A percentile compares a stretch with the other conserved stretches of the same genome.
Evolutionary conservation across 345 rosid species (phyloP).

Genomic region (Rhizophora apiculata): DNA sequence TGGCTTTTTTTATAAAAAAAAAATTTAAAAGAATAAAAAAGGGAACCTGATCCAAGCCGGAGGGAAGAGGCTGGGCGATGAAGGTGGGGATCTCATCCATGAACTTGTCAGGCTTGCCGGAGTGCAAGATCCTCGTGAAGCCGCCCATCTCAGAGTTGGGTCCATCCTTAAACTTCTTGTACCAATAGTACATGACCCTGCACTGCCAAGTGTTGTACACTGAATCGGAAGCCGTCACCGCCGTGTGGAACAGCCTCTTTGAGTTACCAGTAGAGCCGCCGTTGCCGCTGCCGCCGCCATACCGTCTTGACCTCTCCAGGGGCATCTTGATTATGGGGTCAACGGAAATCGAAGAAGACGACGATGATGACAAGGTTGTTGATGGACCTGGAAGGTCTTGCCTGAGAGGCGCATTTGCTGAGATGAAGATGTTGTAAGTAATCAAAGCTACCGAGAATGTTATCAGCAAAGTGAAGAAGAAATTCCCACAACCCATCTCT

Average conservation of each 20-base stretch:
- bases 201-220: conserved; percentile 99
- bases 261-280: conserved; percentile 2
- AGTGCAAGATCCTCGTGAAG: conserved; percentile 91
- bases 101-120: conserved; percentile 73
- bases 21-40: no score
- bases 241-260: conserved; percentile 87
- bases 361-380: background rate
- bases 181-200: conserved; percentile 97
- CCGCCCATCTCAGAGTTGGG: conserved; percentile 89
- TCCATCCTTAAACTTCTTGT: conserved; percentile 56
- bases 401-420: conserved; percentile 87
- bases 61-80: conserved; percentile 82
- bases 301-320: conserved; percentile 40
- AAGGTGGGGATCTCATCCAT: conserved; percentile 99
- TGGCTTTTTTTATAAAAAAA: no score
- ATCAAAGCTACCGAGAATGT: conserved; percentile 82
- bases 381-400: conserved; percentile 80
- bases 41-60: conserved; percentile 69
- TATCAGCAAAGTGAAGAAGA: conserved; percentile 62
- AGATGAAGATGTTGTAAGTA: conserved; percentile 91
- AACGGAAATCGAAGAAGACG: conserved; percentile 28
- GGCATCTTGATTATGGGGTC: conserved; percentile 86
- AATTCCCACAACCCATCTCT: conserved; percentile 72
- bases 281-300: background rate
- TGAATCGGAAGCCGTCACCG: conserved; percentile 91